Conservation (phyloP, 352 stramenopile genomes). For the Thalassiosira delicatula region DNA sequence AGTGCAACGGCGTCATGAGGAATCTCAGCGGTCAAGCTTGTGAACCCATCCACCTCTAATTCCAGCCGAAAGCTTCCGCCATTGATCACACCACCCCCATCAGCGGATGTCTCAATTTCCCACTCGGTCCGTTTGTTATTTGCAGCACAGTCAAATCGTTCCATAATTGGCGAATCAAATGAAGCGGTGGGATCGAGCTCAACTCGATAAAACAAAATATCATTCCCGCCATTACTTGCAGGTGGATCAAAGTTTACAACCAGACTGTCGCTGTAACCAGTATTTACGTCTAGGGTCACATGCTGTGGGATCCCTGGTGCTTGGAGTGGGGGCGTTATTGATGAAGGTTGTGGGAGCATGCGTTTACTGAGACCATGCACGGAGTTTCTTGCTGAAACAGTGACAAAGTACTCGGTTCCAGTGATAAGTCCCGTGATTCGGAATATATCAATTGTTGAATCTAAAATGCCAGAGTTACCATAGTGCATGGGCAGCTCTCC, state of each 20-base stretch:
- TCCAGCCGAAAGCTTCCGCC: conserved; percentile 79
- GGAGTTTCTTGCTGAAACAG: conserved; percentile 80
- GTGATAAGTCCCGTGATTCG: conserved; percentile 75
- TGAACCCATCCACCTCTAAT: conserved; percentile 70
- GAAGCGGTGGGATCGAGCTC: conserved; percentile 79
- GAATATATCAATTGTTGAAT: conserved; percentile 47
- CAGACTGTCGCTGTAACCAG: conserved; percentile 87
- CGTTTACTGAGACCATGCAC: conserved; percentile 82
- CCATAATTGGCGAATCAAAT: conserved; percentile 79
- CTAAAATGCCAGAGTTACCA: conserved; percentile 56
- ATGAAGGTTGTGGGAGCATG: conserved; percentile 65
- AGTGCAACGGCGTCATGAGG: conserved; percentile 91
- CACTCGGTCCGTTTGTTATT: conserved; percentile 78
- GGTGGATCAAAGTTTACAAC: conserved; percentile 83
- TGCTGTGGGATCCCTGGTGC: conserved; percentile 83
- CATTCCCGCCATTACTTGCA: conserved; percentile 72
- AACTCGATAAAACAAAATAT: conserved; percentile 82
- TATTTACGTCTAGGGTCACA: conserved; percentile 87
- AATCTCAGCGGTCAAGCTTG: conserved; percentile 86
- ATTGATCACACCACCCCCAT: conserved; percentile 62
- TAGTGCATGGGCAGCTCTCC: conserved; percentile 73
- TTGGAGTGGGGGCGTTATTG: conserved; percentile 82
- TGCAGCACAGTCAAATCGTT: conserved; percentile 70
- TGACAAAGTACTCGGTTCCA: conserved; percentile 83
- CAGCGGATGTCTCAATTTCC: conserved; percentile 63